These are phyloP conservation scores for Porcisia deanei DNA, from an alignment of 208 protist genomes.

Conservation along the genomic window DNA sequence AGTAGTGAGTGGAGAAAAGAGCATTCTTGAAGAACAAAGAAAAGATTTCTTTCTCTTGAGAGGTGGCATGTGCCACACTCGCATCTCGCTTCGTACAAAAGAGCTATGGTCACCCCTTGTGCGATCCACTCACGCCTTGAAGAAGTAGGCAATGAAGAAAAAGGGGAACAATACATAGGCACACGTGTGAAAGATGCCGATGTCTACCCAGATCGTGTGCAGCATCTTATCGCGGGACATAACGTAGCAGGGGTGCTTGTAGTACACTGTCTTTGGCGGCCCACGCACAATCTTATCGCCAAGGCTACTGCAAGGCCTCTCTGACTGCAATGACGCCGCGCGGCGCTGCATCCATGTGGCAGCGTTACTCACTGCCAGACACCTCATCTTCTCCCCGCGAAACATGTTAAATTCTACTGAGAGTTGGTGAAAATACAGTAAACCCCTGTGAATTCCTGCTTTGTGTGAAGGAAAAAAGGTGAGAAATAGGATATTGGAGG, in stretches of 20 bases:
- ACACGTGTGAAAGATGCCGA: conserved; percentile 71
- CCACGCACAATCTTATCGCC: conserved; percentile 89
- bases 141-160: conserved; percentile 85
- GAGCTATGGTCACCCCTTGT: background rate
- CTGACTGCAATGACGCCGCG: conserved; percentile 68
- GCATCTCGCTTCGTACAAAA: background rate
- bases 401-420: conserved; percentile 26
- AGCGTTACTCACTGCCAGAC: conserved; percentile 11
- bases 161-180: conserved; percentile 75
- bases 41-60: conserved; percentile 1
- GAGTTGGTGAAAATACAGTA: background rate
- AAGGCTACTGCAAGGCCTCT: conserved; percentile 82
- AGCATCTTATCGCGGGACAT: conserved; percentile 92
- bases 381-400: conserved; percentile 27
- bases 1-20: conserved; percentile 4
- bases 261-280: conserved; percentile 55
- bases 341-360: conserved; percentile 37
- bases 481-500: background rate
- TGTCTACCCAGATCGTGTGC: conserved; percentile 89
- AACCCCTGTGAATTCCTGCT: background rate
- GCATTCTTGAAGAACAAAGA: background rate
- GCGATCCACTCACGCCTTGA: conserved; percentile 68
- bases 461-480: background rate
- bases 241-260: conserved; percentile 87
- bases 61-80: background rate